A percentile compares a stretch with the other conserved stretches of the same genome.
Evolutionary conservation across 768 basidiomycete species (phyloP).

Genomic region (Agrocybe chaxingu): DNA sequence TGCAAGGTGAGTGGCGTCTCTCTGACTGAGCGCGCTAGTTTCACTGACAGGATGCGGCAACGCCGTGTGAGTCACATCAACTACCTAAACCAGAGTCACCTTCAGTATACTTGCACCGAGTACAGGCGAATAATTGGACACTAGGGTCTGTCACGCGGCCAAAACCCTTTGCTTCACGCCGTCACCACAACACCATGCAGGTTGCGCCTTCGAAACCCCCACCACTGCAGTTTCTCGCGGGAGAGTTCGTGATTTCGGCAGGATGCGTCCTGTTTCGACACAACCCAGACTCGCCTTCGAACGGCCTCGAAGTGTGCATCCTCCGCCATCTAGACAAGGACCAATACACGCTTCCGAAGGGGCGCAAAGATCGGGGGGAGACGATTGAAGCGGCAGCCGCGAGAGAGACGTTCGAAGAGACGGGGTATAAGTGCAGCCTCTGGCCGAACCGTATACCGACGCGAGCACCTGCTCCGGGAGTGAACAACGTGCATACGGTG

Average conservation of each 20-base stretch:
- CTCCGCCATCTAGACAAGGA: conserved; percentile 26
- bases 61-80: too few relatives aligned
- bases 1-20: too few relatives aligned
- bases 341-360: conserved; percentile 53
- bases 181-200: too few relatives aligned
- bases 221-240: conserved; percentile 23
- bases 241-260: conserved; percentile 37
- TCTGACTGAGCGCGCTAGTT: too few relatives aligned
- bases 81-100: too few relatives aligned
- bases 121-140: too few relatives aligned
- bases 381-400: conserved; percentile 46
- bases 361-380: conserved; percentile 58
- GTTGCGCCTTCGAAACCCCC: conserved; percentile 14
- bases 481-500: conserved; percentile 27
- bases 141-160: too few relatives aligned
- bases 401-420: conserved; percentile 66
- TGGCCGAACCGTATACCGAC: conserved; percentile 50
- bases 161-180: too few relatives aligned
- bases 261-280: conserved; percentile 37
- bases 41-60: too few relatives aligned
- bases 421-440: conserved; percentile 52
- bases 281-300: conserved; percentile 1
- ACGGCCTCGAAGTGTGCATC: conserved; percentile 34
- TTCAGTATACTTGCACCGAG: too few relatives aligned
- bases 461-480: conserved; percentile 50